These are phyloP conservation scores for Rhododendron williamsianum DNA, from an alignment of 148 eudicot species.

Conservation along the genomic window DNA sequence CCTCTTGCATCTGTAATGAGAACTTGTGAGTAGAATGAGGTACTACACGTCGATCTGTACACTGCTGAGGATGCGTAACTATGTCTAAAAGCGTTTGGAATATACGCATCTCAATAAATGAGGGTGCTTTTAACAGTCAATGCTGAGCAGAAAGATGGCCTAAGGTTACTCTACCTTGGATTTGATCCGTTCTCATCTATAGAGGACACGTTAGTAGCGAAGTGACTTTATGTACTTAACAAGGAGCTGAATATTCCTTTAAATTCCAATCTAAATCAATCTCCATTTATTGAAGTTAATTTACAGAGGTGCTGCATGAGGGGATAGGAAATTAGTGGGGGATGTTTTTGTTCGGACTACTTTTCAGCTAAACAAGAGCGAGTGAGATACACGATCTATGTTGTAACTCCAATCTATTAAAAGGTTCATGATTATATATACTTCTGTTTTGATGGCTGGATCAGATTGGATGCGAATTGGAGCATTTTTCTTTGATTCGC, in stretches of 20 bases:
- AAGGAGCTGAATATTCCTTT: neutral
- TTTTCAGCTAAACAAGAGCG: neutral
- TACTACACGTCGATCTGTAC: neutral
- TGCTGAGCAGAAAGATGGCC: neutral
- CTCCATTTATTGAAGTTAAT: neutral
- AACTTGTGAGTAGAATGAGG: neutral
- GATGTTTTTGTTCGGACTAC: neutral
- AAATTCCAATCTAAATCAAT: neutral
- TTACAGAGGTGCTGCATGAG: neutral
- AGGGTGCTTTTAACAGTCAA: neutral
- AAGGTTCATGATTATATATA: slow-evolving; percentile 5
- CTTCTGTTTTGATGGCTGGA: neutral
- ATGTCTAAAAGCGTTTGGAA: neutral
- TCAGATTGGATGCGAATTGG: slow-evolving; percentile 94
- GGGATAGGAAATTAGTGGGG: neutral
- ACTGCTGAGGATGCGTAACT: neutral
- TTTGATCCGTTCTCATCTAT: neutral
- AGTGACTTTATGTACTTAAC: neutral
- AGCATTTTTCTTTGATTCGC: slow-evolving; percentile 63
- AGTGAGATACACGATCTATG: neutral
- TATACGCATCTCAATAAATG: neutral
- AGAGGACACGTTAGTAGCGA: neutral
- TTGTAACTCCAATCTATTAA: neutral
- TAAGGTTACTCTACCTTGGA: neutral
- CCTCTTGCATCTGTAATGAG: neutral